A percentile compares a stretch with the other conserved stretches of the same genome.
Evolutionary conservation across 2,329 filamentous ascomycete genomes (phyloP).

Genomic region (Pseudovirgaria hyperparasitica): DNA sequence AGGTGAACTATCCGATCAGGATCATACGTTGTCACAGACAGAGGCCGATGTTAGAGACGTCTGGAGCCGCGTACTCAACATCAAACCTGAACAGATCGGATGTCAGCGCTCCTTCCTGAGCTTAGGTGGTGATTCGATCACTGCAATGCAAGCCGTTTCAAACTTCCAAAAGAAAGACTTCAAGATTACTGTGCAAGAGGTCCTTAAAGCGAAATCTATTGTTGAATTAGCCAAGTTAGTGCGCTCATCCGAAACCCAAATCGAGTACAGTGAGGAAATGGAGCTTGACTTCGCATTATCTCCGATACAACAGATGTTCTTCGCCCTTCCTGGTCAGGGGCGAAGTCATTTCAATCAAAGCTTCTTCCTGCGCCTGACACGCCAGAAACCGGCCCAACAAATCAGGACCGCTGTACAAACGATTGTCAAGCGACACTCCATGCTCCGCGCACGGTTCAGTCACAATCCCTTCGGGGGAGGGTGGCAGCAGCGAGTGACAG

Average conservation of each 20-base stretch:
- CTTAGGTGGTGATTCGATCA: conserved; percentile 37
- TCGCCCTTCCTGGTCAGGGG: conserved; percentile 17
- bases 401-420: conserved; percentile 13
- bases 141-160: conserved; percentile 37
- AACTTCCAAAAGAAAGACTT: conserved; percentile 34
- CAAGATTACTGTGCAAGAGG: conserved; percentile 34
- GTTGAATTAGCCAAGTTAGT: conserved; percentile 14
- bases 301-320: conserved; percentile 20
- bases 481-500: conserved; percentile 21
- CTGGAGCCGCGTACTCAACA: conserved; percentile 19
- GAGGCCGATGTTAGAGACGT: conserved; percentile 13
- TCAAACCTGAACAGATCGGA: conserved; percentile 15
- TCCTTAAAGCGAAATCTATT: conserved; percentile 36
- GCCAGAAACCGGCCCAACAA: conserved; percentile 12
- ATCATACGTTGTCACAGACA: conserved; percentile 15
- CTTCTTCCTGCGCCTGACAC: conserved; percentile 18
- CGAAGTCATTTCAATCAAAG: conserved; percentile 23
- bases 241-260: conserved; percentile 9
- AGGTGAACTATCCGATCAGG: conserved; percentile 9
- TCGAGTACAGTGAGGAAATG: conserved; percentile 16
- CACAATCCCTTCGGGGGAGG: conserved; percentile 10
- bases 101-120: conserved; percentile 27
- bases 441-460: conserved; percentile 19
- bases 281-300: conserved; percentile 18
- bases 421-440: conserved; percentile 17